These are phyloP conservation scores for Suillus weaverae DNA, from an alignment of 768 basidiomycete genomes.

Conservation along the genomic window DNA sequence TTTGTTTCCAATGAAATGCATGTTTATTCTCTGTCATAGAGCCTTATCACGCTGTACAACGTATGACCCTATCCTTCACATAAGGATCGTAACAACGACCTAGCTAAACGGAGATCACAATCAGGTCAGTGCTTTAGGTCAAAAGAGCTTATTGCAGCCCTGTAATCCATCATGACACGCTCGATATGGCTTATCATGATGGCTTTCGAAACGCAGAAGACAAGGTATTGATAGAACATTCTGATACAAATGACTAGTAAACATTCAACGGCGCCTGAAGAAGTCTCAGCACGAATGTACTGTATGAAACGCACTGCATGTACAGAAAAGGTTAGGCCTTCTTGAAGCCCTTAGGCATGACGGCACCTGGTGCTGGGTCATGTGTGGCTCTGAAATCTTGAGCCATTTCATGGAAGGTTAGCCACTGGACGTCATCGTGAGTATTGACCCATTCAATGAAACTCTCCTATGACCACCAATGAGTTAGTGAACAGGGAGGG, in stretches of 20 bases:
- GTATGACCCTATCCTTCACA: too few relatives aligned
- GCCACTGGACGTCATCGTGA: slow-evolving; percentile 70
- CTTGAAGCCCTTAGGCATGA: slow-evolving; percentile 51
- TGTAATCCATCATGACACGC: background rate
- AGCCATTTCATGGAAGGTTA: slow-evolving; percentile 68
- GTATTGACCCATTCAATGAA: slow-evolving; percentile 77
- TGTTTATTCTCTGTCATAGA: background rate
- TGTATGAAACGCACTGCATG: background rate
- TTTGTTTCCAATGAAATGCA: background rate
- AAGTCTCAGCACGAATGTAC: background rate
- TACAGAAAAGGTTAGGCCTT: slow-evolving; percentile 4
- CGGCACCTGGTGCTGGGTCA: slow-evolving; percentile 46
- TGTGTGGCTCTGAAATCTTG: slow-evolving; percentile 58
- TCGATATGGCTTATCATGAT: background rate
- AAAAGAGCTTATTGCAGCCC: background rate
- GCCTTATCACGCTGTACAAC: too few relatives aligned
- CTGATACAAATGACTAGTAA: background rate
- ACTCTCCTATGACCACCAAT: slow-evolving; percentile 44
- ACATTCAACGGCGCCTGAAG: background rate
- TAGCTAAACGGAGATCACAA: background rate
- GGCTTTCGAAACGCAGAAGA: background rate
- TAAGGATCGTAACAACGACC: too few relatives aligned
- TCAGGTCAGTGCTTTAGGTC: background rate
- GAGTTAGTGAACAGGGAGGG: background rate
- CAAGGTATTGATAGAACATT: background rate